These are phyloP conservation scores for Serendipita sp. DNA, from an alignment of 768 basidiomycete genomes.

Conservation along the genomic window DNA sequence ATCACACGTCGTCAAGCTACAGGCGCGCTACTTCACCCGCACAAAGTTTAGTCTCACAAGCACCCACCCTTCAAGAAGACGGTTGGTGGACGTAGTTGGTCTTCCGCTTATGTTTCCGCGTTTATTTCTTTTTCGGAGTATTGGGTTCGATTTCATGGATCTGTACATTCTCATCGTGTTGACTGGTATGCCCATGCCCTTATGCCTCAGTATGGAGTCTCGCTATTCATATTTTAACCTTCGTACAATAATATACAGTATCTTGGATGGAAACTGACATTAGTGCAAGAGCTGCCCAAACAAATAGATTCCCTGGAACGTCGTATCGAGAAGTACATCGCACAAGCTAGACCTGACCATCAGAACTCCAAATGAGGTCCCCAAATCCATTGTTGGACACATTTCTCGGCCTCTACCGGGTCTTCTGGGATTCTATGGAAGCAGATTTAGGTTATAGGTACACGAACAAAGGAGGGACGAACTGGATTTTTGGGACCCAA, in stretches of 20 bases:
- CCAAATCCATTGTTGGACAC: slow-evolving; percentile 73
- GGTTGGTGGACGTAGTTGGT: slow-evolving; percentile 48
- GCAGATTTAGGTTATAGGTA: background rate
- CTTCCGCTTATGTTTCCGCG: too few relatives aligned
- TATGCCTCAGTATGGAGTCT: background rate
- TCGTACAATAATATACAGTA: background rate
- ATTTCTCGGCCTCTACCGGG: slow-evolving; percentile 44
- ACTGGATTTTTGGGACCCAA: slow-evolving; percentile 72
- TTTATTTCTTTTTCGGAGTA: background rate
- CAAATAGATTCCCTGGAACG: background rate
- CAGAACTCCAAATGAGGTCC: slow-evolving; percentile 6
- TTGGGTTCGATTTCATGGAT: background rate
- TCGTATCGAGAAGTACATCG: background rate
- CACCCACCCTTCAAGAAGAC: slow-evolving; percentile 52
- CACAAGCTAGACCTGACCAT: background rate
- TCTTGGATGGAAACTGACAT: background rate
- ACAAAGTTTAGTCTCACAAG: slow-evolving; percentile 49
- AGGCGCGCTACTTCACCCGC: slow-evolving; percentile 42
- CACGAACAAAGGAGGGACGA: slow-evolving; percentile 7
- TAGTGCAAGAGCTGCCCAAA: background rate
- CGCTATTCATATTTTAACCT: background rate
- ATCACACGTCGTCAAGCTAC: background rate
- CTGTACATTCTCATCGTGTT: background rate
- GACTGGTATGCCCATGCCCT: background rate
- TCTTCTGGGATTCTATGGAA: slow-evolving; percentile 49